phyloP scores from a whole-genome alignment of 495 filamentous ascomycete genomes.

The Talaromyces stipitatus region DNA sequence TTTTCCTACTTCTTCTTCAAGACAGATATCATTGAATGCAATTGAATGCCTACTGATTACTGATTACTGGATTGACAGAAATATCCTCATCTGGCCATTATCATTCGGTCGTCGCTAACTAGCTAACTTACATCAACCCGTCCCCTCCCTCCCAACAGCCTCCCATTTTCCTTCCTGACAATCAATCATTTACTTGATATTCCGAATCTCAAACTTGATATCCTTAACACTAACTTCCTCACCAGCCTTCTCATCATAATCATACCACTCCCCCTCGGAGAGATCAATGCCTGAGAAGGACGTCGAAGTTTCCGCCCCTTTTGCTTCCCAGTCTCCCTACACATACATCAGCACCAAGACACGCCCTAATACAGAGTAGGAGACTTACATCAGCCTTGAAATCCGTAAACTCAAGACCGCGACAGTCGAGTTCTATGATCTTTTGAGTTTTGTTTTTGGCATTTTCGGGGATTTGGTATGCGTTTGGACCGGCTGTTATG shows the following conservation, averaged over 20 bases:
- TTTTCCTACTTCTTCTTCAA: not conserved
- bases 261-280: constrained; percentile 81
- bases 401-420: constrained; percentile 84
- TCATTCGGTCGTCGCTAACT: not conserved
- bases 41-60: too few relatives aligned
- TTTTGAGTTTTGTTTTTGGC: constrained; percentile 67
- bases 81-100: not conserved
- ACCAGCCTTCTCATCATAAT: constrained; percentile 74
- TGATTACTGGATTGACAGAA: not conserved
- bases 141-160: not conserved
- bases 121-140: not conserved
- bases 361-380: not conserved
- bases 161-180: not conserved
- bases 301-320: constrained; percentile 68
- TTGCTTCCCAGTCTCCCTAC: constrained; percentile 82
- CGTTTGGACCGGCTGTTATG: constrained; percentile 61
- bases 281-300: constrained; percentile 77
- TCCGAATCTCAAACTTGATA: constrained; percentile 75
- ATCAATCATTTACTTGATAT: constrained; percentile 34
- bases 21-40: not conserved
- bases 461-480: constrained; percentile 51
- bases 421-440: constrained; percentile 84
- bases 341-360: not conserved
- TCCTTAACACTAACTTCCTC: constrained; percentile 90
- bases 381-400: constrained; percentile 75